Evolutionary conservation across 257 asterid genomes (phyloP), one percentile per base, ranked within the genome.

Genomic region (Nicotiana attenuata): DNA sequence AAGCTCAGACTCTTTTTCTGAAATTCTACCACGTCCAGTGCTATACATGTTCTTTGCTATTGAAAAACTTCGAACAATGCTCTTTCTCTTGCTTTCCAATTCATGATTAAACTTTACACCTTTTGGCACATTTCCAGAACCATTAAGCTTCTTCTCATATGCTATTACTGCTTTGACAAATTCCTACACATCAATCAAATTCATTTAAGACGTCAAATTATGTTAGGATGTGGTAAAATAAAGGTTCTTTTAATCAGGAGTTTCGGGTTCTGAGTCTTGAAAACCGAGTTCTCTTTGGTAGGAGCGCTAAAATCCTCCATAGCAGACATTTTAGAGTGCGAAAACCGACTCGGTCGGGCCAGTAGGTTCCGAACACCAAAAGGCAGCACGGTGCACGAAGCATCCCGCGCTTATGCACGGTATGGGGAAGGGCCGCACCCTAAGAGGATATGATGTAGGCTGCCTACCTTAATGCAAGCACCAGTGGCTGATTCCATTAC

Each of bases 101-200:
- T 90, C 92, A 9, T 22, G 81, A 19, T 86, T 86, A 2, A 89
- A 81, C 80, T 87, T 88, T 55, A 85, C 13, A 20, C 61, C 14
- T 76, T 82, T 87, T 2, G 89, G 84, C 76, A 81, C 84, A 76
- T 47, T 81, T 15, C 78, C 69, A 5, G 71, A 41, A 33, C 84
- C 85, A 53, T 81, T 84, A 3, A 90, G 93, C 86, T 80, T 92
- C 84, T 87, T 93, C 85, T 87, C 88, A 84, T 90, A 92, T 3
- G 97, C 95, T 60, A 87, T 76, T 29, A 92, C 97, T 41, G 97
- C 95, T 81, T 88, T 91, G 5, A 87, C 93, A 80, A 92, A 92
- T 83, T 93, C 97, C 93, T 93, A 76, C 24, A 24, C 28, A 22
- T 0, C 59, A 71, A 45, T 71, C 59, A 71, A 71, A 41, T 6